These are phyloP conservation scores for Nothomitra cinnamomea DNA, from an alignment of 2,329 filamentous ascomycete species.

Conservation along the genomic window DNA sequence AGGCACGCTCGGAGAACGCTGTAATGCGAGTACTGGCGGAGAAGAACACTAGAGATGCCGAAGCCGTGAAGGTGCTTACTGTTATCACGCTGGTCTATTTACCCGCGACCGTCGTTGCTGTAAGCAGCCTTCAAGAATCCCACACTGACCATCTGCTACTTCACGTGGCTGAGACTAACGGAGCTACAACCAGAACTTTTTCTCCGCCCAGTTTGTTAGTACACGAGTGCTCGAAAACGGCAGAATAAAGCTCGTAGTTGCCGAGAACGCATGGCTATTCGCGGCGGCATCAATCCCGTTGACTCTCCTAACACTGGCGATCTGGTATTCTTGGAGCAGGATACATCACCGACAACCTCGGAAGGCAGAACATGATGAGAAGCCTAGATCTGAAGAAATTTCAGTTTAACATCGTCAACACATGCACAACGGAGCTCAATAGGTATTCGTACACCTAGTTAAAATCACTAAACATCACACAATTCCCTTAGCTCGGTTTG, in stretches of 20 bases:
- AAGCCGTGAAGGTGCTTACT: constrained; percentile 13
- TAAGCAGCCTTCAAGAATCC: constrained; percentile 1
- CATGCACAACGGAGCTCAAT: too few species aligned
- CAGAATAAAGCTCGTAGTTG: constrained; percentile 3
- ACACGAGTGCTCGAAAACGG: neutral
- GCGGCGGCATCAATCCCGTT: neutral
- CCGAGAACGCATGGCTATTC: constrained; percentile 11
- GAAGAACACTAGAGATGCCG: constrained; percentile 12
- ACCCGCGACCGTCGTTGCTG: constrained; percentile 12
- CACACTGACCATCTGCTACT: neutral
- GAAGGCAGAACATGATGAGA: too few species aligned
- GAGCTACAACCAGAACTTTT: constrained; percentile 10
- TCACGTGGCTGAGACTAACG: neutral
- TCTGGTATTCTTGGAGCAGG: neutral
- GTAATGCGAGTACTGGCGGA: constrained; percentile 10
- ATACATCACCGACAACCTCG: too few species aligned
- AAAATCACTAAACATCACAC: too few species aligned
- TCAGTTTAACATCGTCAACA: too few species aligned
- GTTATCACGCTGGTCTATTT: constrained; percentile 13
- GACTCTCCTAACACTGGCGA: neutral
- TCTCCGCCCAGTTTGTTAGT: constrained; percentile 12
- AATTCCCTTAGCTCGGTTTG: too few species aligned
- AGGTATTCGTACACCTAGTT: too few species aligned
- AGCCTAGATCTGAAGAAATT: too few species aligned
- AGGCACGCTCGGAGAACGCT: constrained; percentile 10